These are phyloP conservation scores for Lactuca sativa DNA, from an alignment of 129 eudicot genomes.

Conservation along the genomic window DNA sequence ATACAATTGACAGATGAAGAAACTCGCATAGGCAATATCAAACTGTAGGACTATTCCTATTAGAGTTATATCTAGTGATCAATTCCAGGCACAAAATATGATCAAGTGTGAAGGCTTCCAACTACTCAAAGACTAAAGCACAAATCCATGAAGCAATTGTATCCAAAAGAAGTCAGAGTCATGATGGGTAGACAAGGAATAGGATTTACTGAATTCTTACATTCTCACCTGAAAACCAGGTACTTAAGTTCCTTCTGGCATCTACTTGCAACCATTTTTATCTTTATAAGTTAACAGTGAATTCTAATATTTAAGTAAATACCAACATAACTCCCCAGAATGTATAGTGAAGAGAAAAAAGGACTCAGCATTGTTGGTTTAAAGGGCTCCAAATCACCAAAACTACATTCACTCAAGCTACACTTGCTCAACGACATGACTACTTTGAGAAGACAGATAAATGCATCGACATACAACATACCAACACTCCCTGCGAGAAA, in stretches of 20 bases:
- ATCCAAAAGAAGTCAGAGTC: no score
- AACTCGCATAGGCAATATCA: background rate
- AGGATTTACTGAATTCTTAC: background rate
- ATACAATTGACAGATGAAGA: background rate
- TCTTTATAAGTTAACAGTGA: constrained; percentile 4
- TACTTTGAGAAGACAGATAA: background rate
- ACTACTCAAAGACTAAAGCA: background rate
- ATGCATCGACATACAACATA: background rate
- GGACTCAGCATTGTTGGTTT: background rate
- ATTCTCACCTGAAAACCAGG: background rate
- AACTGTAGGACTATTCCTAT: background rate
- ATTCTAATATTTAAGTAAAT: constrained; percentile 1
- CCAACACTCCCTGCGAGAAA: background rate
- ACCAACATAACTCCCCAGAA: background rate
- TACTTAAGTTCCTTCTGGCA: background rate
- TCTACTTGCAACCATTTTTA: background rate
- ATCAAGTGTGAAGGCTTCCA: background rate
- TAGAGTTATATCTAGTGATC: constrained; percentile 1
- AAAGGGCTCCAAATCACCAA: constrained; percentile 11
- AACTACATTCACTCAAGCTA: constrained; percentile 10
- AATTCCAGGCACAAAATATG: background rate
- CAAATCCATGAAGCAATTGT: background rate
- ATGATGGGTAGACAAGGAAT: no score
- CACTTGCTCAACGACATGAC: background rate
- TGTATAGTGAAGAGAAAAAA: constrained; percentile 1